A percentile compares a stretch with the other conserved stretches of the same genome.
These are phyloP conservation scores for Trametes cingulata DNA, from an alignment of 768 basidiomycete genomes.

Conservation along the genomic window DNA sequence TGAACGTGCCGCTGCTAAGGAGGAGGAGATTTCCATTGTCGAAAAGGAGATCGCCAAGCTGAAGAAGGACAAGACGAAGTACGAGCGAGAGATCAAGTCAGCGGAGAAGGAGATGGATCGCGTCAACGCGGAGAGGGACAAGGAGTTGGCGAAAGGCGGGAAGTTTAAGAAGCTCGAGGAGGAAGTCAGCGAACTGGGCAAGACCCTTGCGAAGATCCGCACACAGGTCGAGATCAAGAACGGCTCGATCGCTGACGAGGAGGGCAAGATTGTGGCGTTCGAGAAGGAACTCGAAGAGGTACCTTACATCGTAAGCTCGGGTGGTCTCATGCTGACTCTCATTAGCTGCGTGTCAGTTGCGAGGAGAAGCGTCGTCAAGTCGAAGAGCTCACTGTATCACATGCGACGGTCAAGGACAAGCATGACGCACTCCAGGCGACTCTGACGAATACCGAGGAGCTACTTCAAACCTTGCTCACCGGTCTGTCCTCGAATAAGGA, in stretches of 20 bases:
- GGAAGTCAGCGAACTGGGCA: conserved; percentile 73
- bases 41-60: conserved; percentile 48
- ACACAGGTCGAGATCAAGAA: conserved; percentile 86
- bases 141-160: conserved; percentile 91
- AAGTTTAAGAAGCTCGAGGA: conserved; percentile 87
- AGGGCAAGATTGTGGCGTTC: conserved; percentile 52
- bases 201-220: conserved; percentile 75
- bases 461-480: conserved; percentile 93
- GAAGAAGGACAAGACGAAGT: conserved; percentile 51
- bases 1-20: conserved; percentile 53
- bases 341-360: conserved; percentile 59
- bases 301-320: conserved; percentile 21
- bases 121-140: conserved; percentile 76
- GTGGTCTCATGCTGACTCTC: neutral
- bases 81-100: conserved; percentile 52
- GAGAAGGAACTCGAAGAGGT: conserved; percentile 66
- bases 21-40: conserved; percentile 53
- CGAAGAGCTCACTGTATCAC: conserved; percentile 51
- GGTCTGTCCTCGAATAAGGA: conserved; percentile 75
- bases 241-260: conserved; percentile 77
- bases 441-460: conserved; percentile 78
- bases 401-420: conserved; percentile 65
- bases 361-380: conserved; percentile 63
- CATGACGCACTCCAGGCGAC: conserved; percentile 61
- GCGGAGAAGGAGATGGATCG: conserved; percentile 67